Base-by-base conservation (phyloP, 352 stramenopile genomes). In the Phytophthora hibernalis region DNA sequence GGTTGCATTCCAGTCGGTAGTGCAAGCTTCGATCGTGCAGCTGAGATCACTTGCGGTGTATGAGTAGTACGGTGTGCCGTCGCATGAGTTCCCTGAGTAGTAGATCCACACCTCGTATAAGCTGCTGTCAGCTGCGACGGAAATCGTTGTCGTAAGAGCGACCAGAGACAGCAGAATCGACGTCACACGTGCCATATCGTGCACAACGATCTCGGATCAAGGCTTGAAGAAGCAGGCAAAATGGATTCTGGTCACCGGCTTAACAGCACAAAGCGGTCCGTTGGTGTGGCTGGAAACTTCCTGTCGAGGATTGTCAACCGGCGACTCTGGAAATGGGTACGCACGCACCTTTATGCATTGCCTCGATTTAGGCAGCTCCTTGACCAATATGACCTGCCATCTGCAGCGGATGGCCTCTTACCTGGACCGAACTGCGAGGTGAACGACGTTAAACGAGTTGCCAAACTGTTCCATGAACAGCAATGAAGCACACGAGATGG, bases 401-500 rank as follows among this genome's bases (percentile, higher is more conserved):
- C n/a, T n/a, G n/a, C 28, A 33, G 28, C 28, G 28, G 28, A 3
- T 5, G 8, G 7, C 28, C 28, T 7, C 28, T 33, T 33, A 9
- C 8, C 28, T 33, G 28, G 8, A 33, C 12, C 28, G 28, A 33
- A 9, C 28, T n/a, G n/a, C n/a, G n/a, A n/a, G n/a, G n/a, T n/a
- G n/a, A n/a, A n/a, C n/a, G n/a, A n/a, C n/a, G n/a, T n/a, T n/a
- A n/a, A n/a, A n/a, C n/a, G n/a, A n/a, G n/a, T n/a, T n/a, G n/a
- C n/a, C n/a, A n/a, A n/a, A n/a, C n/a, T n/a, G n/a, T n/a, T n/a
- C n/a, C n/a, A n/a, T n/a, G n/a, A n/a, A 88, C 79, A 3, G 74
- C 81, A 21, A 85, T 44, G 40, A 88, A 87, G 13, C 44, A 55
- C 1, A 90, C 75, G n/a, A 88, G 82, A 28, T 75, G 68, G 15